Conservation (phyloP, 345 rosid species). For the Sisymbrium altissimum region DNA sequence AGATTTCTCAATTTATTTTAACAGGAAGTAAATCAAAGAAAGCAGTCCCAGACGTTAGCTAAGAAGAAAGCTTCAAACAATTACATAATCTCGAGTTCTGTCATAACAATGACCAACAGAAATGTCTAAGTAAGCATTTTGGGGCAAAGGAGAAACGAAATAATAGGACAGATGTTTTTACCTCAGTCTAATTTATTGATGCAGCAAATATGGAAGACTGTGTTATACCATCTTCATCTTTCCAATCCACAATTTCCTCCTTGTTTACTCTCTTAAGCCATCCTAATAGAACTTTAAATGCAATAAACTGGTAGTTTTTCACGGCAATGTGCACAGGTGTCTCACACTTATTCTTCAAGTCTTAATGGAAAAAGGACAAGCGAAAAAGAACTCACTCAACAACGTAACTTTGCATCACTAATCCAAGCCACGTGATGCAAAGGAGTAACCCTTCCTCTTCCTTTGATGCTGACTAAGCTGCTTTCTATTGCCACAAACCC, state of each 20-base stretch:
- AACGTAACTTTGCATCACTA: slow-evolving; percentile 1
- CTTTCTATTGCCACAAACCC: slow-evolving; percentile 8
- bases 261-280: background rate
- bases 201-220: background rate
- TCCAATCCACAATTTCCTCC: background rate
- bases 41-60: no score
- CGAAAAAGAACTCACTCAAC: background rate
- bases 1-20: no score
- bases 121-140: no score
- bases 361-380: slow-evolving; percentile 32
- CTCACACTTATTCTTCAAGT: slow-evolving; percentile 23
- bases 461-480: slow-evolving; percentile 29
- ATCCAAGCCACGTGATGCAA: slow-evolving; percentile 28
- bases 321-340: slow-evolving; percentile 21
- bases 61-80: no score
- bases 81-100: no score
- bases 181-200: background rate
- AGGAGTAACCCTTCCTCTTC: slow-evolving; percentile 32
- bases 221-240: background rate
- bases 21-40: no score
- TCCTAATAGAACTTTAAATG: background rate
- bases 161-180: no score
- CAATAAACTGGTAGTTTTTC: background rate
- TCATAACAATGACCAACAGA: no score
- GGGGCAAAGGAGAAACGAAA: no score